A percentile compares a stretch with the other conserved stretches of the same genome.
Evolutionary conservation across 805 yeast genomes (phyloP).

Genomic region (Barnettozyma vustinii): DNA sequence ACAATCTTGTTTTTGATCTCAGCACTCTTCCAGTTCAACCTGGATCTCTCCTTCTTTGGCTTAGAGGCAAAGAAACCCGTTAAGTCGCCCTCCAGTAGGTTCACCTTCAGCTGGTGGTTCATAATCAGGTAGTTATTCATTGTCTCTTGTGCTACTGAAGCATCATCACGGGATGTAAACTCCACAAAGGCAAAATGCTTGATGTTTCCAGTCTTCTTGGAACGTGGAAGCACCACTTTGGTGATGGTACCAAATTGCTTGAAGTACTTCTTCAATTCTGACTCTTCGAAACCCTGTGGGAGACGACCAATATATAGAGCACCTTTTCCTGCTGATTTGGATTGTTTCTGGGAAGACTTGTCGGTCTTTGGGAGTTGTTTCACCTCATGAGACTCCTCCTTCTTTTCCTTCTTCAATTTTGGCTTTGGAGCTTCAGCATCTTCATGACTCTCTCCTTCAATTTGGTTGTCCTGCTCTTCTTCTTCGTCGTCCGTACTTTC

Average conservation of each 20-base stretch:
- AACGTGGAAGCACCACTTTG: conserved; percentile 77
- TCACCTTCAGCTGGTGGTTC: conserved; percentile 81
- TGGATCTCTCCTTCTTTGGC: conserved; percentile 22
- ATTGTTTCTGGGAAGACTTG: conserved; percentile 18
- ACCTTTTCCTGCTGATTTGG: conserved; percentile 40
- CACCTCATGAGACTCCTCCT: conserved; percentile 22
- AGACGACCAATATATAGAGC: conserved; percentile 87
- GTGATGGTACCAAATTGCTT: conserved; percentile 84
- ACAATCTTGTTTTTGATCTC: conserved; percentile 1
- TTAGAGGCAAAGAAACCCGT: conserved; percentile 28
- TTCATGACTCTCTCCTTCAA: conserved; percentile 12
- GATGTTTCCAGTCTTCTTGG: conserved; percentile 83
- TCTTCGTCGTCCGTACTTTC: conserved; percentile 19
- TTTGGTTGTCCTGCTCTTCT: conserved; percentile 28
- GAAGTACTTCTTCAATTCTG: conserved; percentile 69
- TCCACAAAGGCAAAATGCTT: conserved; percentile 92
- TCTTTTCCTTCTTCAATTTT: conserved; percentile 18
- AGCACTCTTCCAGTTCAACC: neutral
- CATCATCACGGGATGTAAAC: conserved; percentile 68
- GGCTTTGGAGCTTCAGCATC: conserved; percentile 13
- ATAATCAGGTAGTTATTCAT: conserved; percentile 91
- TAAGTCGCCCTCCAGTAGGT: conserved; percentile 42
- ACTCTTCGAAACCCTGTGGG: conserved; percentile 89
- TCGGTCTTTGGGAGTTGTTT: conserved; percentile 20
- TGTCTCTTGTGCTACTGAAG: conserved; percentile 85